Conservation (phyloP, 1,139 yeast species). For the Yamadazyma buinensis region DNA sequence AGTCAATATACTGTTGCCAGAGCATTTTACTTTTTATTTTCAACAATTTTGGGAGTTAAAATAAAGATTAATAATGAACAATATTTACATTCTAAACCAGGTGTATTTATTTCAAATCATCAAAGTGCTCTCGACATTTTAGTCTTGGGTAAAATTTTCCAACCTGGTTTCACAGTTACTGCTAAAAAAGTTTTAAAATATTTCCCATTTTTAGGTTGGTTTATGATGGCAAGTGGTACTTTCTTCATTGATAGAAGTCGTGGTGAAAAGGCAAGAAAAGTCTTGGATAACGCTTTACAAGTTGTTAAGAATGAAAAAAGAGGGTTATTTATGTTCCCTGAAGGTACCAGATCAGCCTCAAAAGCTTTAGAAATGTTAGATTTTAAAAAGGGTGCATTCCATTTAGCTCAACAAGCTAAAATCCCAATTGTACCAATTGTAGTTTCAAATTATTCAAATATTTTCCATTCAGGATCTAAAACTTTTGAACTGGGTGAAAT, state of each 20-base stretch:
- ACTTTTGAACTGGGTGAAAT: constrained; percentile 63
- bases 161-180: constrained; percentile 87
- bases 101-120: constrained; percentile 83
- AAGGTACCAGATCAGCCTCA: constrained; percentile 88
- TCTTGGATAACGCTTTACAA: constrained; percentile 65
- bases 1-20: constrained; percentile 92
- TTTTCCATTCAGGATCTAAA: constrained; percentile 57
- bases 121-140: constrained; percentile 85
- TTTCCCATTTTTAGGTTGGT: constrained; percentile 96
- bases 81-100: constrained; percentile 63
- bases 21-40: constrained; percentile 62
- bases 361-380: constrained; percentile 69
- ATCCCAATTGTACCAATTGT: constrained; percentile 88
- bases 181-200: constrained; percentile 82
- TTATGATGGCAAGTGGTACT: constrained; percentile 85
- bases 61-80: constrained; percentile 60
- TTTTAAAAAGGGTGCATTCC: constrained; percentile 97
- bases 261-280: constrained; percentile 68
- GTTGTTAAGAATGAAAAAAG: constrained; percentile 58
- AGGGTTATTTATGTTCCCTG: constrained; percentile 85
- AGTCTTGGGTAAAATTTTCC: constrained; percentile 77
- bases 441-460: constrained; percentile 75
- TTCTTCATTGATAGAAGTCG: constrained; percentile 86
- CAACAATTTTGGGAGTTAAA: constrained; percentile 61
- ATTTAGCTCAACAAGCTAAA: constrained; percentile 87